Conservation (phyloP, 257 asterid genomes). For the Fraxinus pennsylvanica region DNA sequence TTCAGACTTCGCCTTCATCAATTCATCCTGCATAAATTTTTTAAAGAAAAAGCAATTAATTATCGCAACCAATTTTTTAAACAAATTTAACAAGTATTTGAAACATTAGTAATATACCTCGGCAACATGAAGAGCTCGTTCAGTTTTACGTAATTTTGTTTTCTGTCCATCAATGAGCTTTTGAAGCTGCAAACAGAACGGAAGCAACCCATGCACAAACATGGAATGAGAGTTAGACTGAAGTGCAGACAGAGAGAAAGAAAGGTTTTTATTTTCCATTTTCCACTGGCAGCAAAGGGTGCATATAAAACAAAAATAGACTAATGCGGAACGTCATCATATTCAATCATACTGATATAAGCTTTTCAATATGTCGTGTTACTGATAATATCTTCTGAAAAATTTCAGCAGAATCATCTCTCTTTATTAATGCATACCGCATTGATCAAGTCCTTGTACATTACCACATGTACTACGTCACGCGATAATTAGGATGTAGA, state of each 20-base stretch:
- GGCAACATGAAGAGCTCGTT: constrained; percentile 88
- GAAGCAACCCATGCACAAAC: not conserved
- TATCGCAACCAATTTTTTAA: constrained; percentile 6
- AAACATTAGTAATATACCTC: constrained; percentile 54
- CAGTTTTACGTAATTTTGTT: constrained; percentile 75
- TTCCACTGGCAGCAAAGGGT: not conserved
- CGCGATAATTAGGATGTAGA: not conserved
- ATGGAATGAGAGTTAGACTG: not conserved
- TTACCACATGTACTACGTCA: not conserved
- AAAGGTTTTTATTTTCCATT: not conserved
- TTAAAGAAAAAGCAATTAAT: constrained; percentile 6
- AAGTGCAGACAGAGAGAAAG: not conserved
- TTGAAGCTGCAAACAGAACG: constrained; percentile 57
- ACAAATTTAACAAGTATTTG: constrained; percentile 13
- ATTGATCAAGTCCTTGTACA: not conserved
- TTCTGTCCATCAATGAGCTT: constrained; percentile 59
- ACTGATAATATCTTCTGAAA: not conserved
- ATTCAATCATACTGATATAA: no score
- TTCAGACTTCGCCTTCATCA: constrained; percentile 79
- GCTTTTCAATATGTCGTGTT: not conserved
- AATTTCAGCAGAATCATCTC: not conserved
- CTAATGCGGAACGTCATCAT: not conserved
- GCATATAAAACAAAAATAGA: not conserved
- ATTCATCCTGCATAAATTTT: constrained; percentile 68
- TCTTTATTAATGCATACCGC: not conserved